Evolutionary conservation across 306 rosid species (phyloP).

Genomic region (Macrotyloma uniflorum): DNA sequence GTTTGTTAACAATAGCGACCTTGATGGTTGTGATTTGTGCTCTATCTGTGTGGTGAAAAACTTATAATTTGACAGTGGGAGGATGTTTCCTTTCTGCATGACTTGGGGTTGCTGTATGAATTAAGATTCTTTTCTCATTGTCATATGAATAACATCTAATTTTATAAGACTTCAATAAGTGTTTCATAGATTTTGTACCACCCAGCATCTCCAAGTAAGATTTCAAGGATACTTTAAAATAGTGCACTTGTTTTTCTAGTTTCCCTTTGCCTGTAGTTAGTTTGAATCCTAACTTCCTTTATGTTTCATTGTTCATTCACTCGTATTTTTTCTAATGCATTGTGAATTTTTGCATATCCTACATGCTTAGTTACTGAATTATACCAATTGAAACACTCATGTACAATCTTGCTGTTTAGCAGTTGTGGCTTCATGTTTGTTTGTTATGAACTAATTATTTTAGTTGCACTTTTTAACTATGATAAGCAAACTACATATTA

Average conservation of each 20-base stretch:
- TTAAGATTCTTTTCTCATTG: constrained; percentile 5
- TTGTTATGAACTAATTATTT: constrained; percentile 21
- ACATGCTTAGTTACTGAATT: neutral
- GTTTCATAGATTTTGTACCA: constrained; percentile 15
- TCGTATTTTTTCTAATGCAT: constrained; percentile 7
- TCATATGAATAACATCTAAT: constrained; percentile 12
- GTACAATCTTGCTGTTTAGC: constrained; percentile 9
- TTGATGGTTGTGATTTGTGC: neutral
- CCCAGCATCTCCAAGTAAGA: neutral
- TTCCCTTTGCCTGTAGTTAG: constrained; percentile 4
- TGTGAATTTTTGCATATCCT: neutral
- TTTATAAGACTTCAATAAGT: constrained; percentile 5
- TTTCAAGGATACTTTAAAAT: neutral
- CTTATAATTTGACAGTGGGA: constrained; percentile 24
- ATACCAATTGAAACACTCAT: constrained; percentile 1
- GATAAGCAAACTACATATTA: constrained; percentile 22
- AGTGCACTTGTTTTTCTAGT: neutral
- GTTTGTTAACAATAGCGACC: neutral
- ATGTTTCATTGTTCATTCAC: neutral
- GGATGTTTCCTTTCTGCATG: constrained; percentile 2
- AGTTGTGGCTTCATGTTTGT: constrained; percentile 6
- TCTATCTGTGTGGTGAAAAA: neutral
- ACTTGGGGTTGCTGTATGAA: neutral
- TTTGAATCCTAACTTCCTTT: constrained; percentile 13
- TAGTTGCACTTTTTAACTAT: constrained; percentile 12